Evolutionary conservation across 2,329 filamentous ascomycete species (phyloP).

Genomic region (Neonectria magnoliae): DNA sequence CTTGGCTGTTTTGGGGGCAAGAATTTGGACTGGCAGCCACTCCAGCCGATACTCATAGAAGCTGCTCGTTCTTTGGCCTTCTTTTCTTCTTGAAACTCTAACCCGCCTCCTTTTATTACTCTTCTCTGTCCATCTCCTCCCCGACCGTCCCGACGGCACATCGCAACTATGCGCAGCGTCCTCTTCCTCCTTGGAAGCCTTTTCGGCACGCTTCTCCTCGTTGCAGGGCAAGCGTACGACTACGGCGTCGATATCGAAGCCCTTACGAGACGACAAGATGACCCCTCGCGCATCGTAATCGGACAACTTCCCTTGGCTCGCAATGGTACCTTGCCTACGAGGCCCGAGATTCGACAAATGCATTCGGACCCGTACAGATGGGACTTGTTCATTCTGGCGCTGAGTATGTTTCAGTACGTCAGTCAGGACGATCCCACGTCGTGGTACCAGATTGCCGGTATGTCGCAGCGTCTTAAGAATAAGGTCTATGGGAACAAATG

Average conservation of each 20-base stretch:
- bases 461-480: constrained; percentile 37
- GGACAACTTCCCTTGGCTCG: constrained; percentile 51
- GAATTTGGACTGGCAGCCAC: not conserved
- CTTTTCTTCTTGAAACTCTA: not conserved
- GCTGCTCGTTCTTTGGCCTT: not conserved
- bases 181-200: constrained; percentile 24
- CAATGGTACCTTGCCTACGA: constrained; percentile 55
- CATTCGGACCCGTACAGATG: constrained; percentile 71
- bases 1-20: constrained; percentile 7
- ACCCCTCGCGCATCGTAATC: constrained; percentile 53
- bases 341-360: constrained; percentile 76
- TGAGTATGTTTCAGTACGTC: constrained; percentile 76
- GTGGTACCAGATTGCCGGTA: constrained; percentile 83
- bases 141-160: not conserved
- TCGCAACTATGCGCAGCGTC: constrained; percentile 27
- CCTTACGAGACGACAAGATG: constrained; percentile 53
- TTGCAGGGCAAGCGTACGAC: constrained; percentile 53
- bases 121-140: not conserved
- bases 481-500: not conserved
- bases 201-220: constrained; percentile 16
- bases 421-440: constrained; percentile 72
- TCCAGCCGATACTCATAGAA: not conserved
- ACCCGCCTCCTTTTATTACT: not conserved
- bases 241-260: constrained; percentile 59
- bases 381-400: constrained; percentile 80